Percentiles rank a stretch among this genome's conserved stretches.
These are phyloP conservation scores for Micractinium sp. DNA, from an alignment of 139 green algal species.

Conservation along the genomic window DNA sequence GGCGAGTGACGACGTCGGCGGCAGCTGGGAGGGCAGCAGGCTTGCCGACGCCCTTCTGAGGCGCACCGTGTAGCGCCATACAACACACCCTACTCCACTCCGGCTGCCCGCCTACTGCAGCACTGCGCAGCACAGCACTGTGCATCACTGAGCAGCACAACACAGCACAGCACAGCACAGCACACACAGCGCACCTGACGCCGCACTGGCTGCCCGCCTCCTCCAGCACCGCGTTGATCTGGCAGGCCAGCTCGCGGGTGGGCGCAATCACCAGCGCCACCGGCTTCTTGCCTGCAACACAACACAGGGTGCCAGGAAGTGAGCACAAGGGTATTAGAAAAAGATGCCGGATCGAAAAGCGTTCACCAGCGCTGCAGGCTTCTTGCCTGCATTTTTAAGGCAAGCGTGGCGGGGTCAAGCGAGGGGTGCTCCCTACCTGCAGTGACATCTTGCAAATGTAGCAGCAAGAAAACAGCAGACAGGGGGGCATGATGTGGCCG, in stretches of 20 bases:
- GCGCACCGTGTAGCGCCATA: too few relatives aligned
- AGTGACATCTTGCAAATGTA: too few relatives aligned
- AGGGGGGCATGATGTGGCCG: too few relatives aligned
- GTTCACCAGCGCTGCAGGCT: neutral
- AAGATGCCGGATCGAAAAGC: neutral
- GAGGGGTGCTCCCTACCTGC: too few relatives aligned
- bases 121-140: too few relatives aligned
- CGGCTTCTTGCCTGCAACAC: conserved; percentile 61
- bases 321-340: neutral
- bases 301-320: neutral
- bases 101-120: too few relatives aligned
- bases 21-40: too few relatives aligned
- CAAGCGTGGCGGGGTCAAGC: too few relatives aligned
- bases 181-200: conserved; percentile 41
- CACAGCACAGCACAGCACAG: neutral
- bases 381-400: neutral
- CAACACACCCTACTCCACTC: too few relatives aligned
- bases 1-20: too few relatives aligned
- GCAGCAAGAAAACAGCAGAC: neutral
- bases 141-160: neutral
- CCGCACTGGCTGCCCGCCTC: conserved; percentile 60
- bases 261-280: conserved; percentile 84
- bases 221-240: conserved; percentile 83
- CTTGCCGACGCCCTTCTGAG: too few relatives aligned
- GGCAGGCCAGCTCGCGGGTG: conserved; percentile 91